Evolutionary conservation across 768 basidiomycete species (phyloP).

Genomic region (Panaeolus cyanescens): DNA sequence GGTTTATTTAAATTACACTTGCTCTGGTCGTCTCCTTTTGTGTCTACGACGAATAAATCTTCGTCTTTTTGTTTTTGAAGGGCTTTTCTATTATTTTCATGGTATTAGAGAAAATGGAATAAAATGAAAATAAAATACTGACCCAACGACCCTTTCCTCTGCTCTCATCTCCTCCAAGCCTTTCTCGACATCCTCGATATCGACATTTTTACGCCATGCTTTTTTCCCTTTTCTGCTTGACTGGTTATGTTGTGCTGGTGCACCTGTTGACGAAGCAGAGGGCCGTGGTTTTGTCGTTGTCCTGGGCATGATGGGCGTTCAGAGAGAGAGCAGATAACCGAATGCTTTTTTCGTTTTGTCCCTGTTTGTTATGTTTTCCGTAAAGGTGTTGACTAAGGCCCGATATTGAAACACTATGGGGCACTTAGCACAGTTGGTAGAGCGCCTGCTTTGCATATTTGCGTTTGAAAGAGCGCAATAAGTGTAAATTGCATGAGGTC

Average conservation of each 20-base stretch:
- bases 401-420: conserved; percentile 16
- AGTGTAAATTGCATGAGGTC: conserved; percentile 47
- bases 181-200: conserved; percentile 77
- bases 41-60: conserved; percentile 81
- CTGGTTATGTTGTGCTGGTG: conserved; percentile 66
- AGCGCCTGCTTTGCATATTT: conserved; percentile 58
- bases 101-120: neutral
- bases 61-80: conserved; percentile 69
- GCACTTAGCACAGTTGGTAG: conserved; percentile 63
- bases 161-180: conserved; percentile 74
- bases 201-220: conserved; percentile 92
- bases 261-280: conserved; percentile 40
- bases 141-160: conserved; percentile 87
- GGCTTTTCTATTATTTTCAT: conserved; percentile 43
- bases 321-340: neutral
- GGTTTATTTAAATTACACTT: conserved; percentile 15
- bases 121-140: conserved; percentile 22
- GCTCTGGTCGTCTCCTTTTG: conserved; percentile 78
- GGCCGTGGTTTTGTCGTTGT: conserved; percentile 17
- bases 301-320: conserved; percentile 4
- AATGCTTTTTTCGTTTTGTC: neutral
- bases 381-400: neutral
- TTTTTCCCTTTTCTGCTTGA: conserved; percentile 87
- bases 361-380: conserved; percentile 10
- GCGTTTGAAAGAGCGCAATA: conserved; percentile 6